Conservation (phyloP, 2,329 filamentous ascomycete species). For the Diaporthe capsici region DNA sequence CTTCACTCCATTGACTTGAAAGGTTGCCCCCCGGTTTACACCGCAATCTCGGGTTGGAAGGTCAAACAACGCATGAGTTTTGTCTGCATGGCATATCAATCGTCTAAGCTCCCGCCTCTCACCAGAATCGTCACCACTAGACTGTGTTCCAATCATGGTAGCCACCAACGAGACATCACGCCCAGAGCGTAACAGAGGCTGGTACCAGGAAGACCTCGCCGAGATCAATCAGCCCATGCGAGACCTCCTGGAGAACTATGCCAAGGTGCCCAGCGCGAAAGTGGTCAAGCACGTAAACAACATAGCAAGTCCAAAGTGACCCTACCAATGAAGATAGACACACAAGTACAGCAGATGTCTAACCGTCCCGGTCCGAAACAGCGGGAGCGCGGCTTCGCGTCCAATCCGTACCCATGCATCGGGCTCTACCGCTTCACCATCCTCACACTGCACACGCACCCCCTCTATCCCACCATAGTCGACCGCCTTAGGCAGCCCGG, state of each 20-base stretch:
- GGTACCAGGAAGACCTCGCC: constrained; percentile 2
- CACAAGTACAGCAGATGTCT: not conserved
- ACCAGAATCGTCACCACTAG: too few species aligned
- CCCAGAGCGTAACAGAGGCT: constrained; percentile 5
- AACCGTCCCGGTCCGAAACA: not conserved
- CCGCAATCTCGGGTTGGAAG: too few species aligned
- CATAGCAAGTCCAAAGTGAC: not conserved
- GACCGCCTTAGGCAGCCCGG: too few species aligned
- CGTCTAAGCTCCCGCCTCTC: too few species aligned
- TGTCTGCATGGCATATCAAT: too few species aligned
- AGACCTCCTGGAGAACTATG: not conserved
- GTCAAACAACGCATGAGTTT: too few species aligned
- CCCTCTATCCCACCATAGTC: not conserved
- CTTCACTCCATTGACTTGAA: too few species aligned
- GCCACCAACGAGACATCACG: not conserved
- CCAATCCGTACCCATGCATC: constrained; percentile 45
- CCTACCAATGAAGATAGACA: not conserved
- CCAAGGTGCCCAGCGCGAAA: not conserved
- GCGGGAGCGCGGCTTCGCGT: constrained; percentile 44
- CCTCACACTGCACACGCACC: not conserved
- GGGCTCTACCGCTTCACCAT: not conserved
- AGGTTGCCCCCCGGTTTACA: too few species aligned
- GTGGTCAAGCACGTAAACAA: constrained; percentile 1
- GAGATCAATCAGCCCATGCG: constrained; percentile 5
- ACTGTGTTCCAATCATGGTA: not conserved